These are phyloP conservation scores for Xylona heveae DNA, from an alignment of 495 filamentous ascomycete species.

Conservation along the genomic window DNA sequence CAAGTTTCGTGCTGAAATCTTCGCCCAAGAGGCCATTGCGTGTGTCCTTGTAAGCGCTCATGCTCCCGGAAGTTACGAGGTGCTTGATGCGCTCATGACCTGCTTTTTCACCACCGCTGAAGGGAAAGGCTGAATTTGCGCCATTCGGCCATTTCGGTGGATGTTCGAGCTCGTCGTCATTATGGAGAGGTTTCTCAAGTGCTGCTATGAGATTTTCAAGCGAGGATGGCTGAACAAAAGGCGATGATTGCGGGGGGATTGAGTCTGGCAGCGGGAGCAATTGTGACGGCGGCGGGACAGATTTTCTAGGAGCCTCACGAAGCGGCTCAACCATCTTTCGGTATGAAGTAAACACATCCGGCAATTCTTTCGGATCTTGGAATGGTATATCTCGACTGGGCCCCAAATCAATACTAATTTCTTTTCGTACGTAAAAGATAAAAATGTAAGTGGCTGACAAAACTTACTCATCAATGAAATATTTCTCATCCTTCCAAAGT, in stretches of 20 bases:
- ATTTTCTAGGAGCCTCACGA: constrained; percentile 29
- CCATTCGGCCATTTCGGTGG: constrained; percentile 24
- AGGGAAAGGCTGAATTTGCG: constrained; percentile 36
- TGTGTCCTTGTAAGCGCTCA: constrained; percentile 38
- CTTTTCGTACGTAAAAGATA: background rate
- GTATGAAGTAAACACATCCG: constrained; percentile 47
- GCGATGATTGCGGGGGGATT: constrained; percentile 30
- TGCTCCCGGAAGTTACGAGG: constrained; percentile 32
- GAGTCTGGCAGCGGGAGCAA: constrained; percentile 30
- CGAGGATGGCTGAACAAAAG: constrained; percentile 35
- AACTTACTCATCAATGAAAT: constrained; percentile 49
- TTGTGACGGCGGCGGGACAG: constrained; percentile 21
- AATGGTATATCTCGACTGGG: constrained; percentile 34
- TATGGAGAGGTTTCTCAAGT: constrained; percentile 29
- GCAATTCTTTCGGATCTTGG: constrained; percentile 25
- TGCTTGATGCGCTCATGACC: constrained; percentile 32
- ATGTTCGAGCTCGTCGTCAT: constrained; percentile 14
- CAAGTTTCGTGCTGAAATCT: constrained; percentile 51
- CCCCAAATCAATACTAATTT: background rate
- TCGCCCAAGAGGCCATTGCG: constrained; percentile 43
- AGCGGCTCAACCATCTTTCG: constrained; percentile 45
- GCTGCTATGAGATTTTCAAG: constrained; percentile 24
- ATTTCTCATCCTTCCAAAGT: constrained; percentile 48
- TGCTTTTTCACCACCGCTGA: constrained; percentile 38
- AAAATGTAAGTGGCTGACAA: background rate